A percentile compares a stretch with the other conserved stretches of the same genome.
phyloP scores from a whole-genome alignment of 495 filamentous ascomycete genomes.

The Penicillium bialowiezense region DNA sequence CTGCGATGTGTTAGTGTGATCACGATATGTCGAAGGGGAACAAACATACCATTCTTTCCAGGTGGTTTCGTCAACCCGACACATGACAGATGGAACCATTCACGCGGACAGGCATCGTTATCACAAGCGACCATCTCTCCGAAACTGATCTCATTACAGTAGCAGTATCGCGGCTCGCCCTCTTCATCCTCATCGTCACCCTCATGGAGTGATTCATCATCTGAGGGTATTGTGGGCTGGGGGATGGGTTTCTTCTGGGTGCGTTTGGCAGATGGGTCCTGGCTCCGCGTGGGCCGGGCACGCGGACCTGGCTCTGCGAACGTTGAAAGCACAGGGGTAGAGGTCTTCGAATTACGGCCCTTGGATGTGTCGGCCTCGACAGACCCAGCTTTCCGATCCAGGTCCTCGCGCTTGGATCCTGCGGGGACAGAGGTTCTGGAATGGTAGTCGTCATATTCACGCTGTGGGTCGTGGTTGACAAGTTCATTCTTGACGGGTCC shows the following conservation, averaged over 20 bases:
- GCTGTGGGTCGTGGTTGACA: conserved; percentile 23
- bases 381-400: conserved; percentile 29
- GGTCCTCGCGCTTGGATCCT: conserved; percentile 31
- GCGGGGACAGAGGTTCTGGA: conserved; percentile 31
- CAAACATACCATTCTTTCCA: conserved; percentile 72
- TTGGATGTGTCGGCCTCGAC: conserved; percentile 30
- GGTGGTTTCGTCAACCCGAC: conserved; percentile 86
- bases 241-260: conserved; percentile 62
- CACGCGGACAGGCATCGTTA: conserved; percentile 75
- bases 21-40: conserved; percentile 6
- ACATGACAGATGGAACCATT: conserved; percentile 97
- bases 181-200: conserved; percentile 70
- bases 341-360: conserved; percentile 57
- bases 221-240: conserved; percentile 35
- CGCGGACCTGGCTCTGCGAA: conserved; percentile 38
- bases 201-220: conserved; percentile 53
- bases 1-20: conserved; percentile 41
- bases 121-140: conserved; percentile 99
- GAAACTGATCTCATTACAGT: conserved; percentile 89
- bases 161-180: conserved; percentile 86
- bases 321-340: conserved; percentile 44
- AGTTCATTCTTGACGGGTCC: conserved; percentile 30
- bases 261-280: conserved; percentile 51
- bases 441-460: conserved; percentile 22
- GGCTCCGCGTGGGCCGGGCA: conserved; percentile 40